Evolutionary conservation across 75 land plant genomes (phyloP).

Genomic region (Adiantum capillusveneris): DNA sequence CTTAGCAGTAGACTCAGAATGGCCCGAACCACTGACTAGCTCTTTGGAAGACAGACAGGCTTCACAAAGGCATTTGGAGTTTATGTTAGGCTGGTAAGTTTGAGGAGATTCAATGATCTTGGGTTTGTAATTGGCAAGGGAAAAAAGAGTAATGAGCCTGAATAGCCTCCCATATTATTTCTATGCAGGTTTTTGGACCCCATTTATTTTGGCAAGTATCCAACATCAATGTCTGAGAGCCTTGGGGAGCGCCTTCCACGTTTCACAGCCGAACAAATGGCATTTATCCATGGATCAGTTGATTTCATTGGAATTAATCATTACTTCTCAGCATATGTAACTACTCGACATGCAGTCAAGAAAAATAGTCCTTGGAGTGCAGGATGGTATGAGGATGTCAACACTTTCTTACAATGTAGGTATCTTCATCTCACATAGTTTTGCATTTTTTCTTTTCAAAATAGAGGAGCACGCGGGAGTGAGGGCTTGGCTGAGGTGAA

Average conservation of each 20-base stretch:
- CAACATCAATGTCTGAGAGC: slow-evolving; percentile 13
- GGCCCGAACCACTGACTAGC: slow-evolving; percentile 26
- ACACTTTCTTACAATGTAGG: not conserved
- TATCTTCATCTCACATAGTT: not conserved
- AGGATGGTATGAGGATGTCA: not conserved
- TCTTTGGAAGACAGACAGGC: slow-evolving; percentile 27
- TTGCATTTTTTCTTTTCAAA: not conserved
- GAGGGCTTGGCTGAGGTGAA: too few species aligned
- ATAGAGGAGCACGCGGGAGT: too few species aligned
- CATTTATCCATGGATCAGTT: slow-evolving; percentile 15
- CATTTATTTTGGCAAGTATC: slow-evolving; percentile 30
- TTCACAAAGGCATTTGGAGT: slow-evolving; percentile 17
- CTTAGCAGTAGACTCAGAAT: slow-evolving; percentile 19
- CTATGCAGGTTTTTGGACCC: slow-evolving; percentile 30
- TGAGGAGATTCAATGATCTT: too few species aligned
- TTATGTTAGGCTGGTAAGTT: slow-evolving; percentile 22
- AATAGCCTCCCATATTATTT: too few species aligned
- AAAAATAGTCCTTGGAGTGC: not conserved
- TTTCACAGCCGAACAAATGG: slow-evolving; percentile 18
- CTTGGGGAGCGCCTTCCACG: slow-evolving; percentile 25
- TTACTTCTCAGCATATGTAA: slow-evolving; percentile 13
- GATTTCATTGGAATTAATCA: slow-evolving; percentile 33
- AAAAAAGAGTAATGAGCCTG: too few species aligned
- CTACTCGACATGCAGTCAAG: not conserved
- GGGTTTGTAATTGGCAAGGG: too few species aligned